Base-by-base conservation (phyloP, 1,284 basidiomycete genomes). In the Melampsora americana region DNA sequence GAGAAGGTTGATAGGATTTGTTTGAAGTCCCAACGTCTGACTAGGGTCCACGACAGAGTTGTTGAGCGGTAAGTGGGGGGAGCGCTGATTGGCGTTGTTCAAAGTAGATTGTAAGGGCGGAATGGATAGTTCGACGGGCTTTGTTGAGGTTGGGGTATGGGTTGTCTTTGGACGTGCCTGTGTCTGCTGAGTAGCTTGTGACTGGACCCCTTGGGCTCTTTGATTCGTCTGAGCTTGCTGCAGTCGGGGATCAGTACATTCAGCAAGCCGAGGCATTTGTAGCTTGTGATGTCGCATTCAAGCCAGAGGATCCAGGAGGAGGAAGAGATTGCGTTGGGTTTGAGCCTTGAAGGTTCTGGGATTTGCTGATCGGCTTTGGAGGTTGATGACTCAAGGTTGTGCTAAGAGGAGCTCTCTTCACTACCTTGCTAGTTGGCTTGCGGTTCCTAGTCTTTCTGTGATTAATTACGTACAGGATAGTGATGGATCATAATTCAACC, bases 1-100 rank as follows among this genome's bases (percentile, higher is more conserved):
- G 28, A 56, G 20, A 28, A 75, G 72, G 23, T 23, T 66, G 26
- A 75, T 75, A 14, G 72, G 72, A 32, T 75, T 56, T 39, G 39
- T 42, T 48, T 50, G 64, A 32, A 65, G 66, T 60, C 72, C 72
- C 12, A 39, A 39, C 39, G 39, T 39, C 39, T 39, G 39, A 39
- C 9, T 39, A 39, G 39, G 39, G 39, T 39, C 39, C 39, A 11
- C 39, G 39, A 39, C 12, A 39, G 39, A 39, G 39, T 39, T 39
- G 39, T 9, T 39, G 7, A 11, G 39, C 12, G 39, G 39, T 39
- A 39, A 39, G 39, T 39, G 7, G 39, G 39, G 7, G 39, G 39
- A 1, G 39, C 39, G 39, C 7, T 39, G 39, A 11, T 9, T 9
- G 39, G 39, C 39, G 39, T n/a, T 56, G 50, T 20, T 56, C 14